These are phyloP conservation scores for Dendrostoma leiphaemia DNA, from an alignment of 2,329 filamentous ascomycete species.

Conservation along the genomic window DNA sequence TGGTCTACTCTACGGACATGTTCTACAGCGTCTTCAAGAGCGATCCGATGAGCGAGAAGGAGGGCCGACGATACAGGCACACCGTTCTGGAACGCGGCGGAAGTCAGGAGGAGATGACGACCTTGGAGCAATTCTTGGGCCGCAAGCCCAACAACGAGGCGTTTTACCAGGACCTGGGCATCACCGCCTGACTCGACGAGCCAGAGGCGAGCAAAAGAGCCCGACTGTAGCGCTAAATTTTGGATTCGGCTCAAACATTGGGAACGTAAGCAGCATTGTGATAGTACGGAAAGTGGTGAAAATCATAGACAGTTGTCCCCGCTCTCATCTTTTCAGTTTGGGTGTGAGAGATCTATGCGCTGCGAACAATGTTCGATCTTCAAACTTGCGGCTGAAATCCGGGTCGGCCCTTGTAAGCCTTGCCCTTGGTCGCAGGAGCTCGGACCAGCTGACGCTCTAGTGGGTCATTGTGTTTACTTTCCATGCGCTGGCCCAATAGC, in stretches of 20 bases:
- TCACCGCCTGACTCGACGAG: constrained; percentile 26
- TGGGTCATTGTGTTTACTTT: constrained; percentile 8
- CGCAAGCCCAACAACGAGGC: constrained; percentile 73
- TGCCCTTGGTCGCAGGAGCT: not conserved
- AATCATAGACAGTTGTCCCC: too few relatives aligned
- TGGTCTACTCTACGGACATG: constrained; percentile 85
- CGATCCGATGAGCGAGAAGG: constrained; percentile 72
- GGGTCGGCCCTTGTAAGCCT: not conserved
- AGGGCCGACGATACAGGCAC: constrained; percentile 74
- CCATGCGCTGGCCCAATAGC: not conserved
- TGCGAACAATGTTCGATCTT: not conserved
- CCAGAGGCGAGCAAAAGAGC: not conserved
- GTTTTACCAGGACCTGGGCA: constrained; percentile 76
- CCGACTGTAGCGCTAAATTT: constrained; percentile 2
- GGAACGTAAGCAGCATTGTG: not conserved
- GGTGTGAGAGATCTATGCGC: not conserved
- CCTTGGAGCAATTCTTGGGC: constrained; percentile 74
- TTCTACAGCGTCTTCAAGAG: constrained; percentile 77
- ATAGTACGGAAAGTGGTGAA: too few relatives aligned
- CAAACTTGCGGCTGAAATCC: not conserved
- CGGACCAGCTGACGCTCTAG: not conserved
- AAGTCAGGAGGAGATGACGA: constrained; percentile 77
- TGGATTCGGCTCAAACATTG: too few relatives aligned
- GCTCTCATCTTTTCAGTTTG: too few relatives aligned
- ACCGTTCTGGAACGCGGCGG: constrained; percentile 77